A percentile compares a stretch with the other conserved stretches of the same genome.
Evolutionary conservation across 768 basidiomycete species (phyloP).

Genomic region (Boletus tomentosulus): DNA sequence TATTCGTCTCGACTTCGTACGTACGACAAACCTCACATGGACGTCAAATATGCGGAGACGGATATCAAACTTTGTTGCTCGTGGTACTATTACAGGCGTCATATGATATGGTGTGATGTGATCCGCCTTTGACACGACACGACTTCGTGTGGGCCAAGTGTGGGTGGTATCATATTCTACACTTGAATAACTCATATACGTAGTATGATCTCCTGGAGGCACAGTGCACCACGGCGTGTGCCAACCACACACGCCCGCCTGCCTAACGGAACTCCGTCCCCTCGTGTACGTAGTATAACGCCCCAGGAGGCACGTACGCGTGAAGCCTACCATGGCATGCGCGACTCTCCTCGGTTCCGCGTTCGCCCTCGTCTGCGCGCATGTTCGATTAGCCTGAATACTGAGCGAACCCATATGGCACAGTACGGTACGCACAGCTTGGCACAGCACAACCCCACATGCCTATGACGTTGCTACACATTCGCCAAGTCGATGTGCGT

Average conservation of each 20-base stretch:
- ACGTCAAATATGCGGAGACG: not conserved
- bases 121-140: not conserved
- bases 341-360: not conserved
- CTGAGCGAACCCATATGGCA: too few relatives aligned
- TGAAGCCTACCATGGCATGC: not conserved
- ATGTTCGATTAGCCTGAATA: not conserved
- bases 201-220: not conserved
- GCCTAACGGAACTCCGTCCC: not conserved
- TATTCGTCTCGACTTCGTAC: not conserved
- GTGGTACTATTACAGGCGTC: not conserved
- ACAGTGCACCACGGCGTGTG: not conserved
- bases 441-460: too few relatives aligned
- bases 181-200: not conserved
- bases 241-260: not conserved
- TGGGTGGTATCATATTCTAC: not conserved
- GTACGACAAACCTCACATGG: not conserved
- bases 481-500: not conserved
- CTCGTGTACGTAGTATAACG: not conserved
- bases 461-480: not conserved
- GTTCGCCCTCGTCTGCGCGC: not conserved
- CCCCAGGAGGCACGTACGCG: not conserved
- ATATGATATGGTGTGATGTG: not conserved
- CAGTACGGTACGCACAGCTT: too few relatives aligned
- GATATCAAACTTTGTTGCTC: not conserved
- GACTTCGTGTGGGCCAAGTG: not conserved